These are phyloP conservation scores for Amylostereum areolatum DNA, from an alignment of 1,284 basidiomycete genomes.

Conservation along the genomic window DNA sequence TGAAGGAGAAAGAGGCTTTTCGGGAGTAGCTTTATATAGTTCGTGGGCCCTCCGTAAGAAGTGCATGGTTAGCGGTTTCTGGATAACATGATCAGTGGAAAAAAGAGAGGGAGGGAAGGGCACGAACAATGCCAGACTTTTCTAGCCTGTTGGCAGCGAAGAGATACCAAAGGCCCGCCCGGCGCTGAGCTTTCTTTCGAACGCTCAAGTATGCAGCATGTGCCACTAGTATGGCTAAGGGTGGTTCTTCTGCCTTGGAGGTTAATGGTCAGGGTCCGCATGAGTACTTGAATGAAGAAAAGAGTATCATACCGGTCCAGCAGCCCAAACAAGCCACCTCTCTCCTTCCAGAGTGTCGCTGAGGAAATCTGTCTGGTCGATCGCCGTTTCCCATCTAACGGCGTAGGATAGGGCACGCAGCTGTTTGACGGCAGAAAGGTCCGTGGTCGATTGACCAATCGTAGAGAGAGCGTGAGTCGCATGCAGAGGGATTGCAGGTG, in stretches of 20 bases:
- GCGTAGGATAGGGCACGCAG: slow-evolving; percentile 58
- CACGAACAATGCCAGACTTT: slow-evolving; percentile 71
- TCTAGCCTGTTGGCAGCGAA: slow-evolving; percentile 68
- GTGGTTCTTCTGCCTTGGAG: slow-evolving; percentile 70
- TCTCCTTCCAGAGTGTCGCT: slow-evolving; percentile 60
- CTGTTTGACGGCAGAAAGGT: slow-evolving; percentile 56
- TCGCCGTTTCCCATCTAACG: slow-evolving; percentile 68
- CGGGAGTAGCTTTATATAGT: slow-evolving; percentile 43
- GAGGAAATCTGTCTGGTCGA: slow-evolving; percentile 52
- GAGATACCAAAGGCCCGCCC: slow-evolving; percentile 72
- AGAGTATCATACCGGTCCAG: slow-evolving; percentile 55
- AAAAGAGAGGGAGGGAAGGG: slow-evolving; percentile 1
- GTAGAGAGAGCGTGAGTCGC: slow-evolving; percentile 52
- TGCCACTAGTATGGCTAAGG: slow-evolving; percentile 66
- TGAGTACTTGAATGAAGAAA: neutral
- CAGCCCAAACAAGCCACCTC: slow-evolving; percentile 76
- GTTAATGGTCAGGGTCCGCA: neutral
- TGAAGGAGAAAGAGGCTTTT: slow-evolving; percentile 62
- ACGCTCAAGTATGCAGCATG: slow-evolving; percentile 68
- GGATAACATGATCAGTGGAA: slow-evolving; percentile 4
- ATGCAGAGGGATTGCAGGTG: slow-evolving; percentile 51
- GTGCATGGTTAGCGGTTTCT: slow-evolving; percentile 81
- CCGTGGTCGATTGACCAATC: slow-evolving; percentile 34
- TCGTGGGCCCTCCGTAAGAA: slow-evolving; percentile 66
- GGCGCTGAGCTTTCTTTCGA: slow-evolving; percentile 47